phyloP scores from a whole-genome alignment of 1,139 yeast genomes.

The Magnusiomyces suaveolens region DNA sequence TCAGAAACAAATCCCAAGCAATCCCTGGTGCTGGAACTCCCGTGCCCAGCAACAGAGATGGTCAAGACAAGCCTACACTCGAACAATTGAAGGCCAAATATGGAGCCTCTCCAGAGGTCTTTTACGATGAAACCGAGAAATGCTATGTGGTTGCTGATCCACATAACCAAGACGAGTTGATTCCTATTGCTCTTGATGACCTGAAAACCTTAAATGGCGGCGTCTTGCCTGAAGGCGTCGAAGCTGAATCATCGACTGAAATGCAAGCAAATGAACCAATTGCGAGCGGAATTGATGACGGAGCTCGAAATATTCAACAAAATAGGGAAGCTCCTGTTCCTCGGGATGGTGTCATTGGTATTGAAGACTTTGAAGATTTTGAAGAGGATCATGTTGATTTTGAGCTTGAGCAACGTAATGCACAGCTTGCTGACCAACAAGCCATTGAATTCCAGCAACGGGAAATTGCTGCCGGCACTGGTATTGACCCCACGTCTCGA shows the following conservation, averaged over 20 bases:
- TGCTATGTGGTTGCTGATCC: not conserved
- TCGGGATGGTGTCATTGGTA: constrained; percentile 9
- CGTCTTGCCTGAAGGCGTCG: not conserved
- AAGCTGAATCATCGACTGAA: not conserved
- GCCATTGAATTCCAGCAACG: constrained; percentile 7
- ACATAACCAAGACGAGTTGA: not conserved
- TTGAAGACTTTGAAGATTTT: constrained; percentile 14
- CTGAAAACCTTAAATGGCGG: not conserved
- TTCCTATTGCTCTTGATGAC: constrained; percentile 1
- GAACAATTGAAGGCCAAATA: not conserved
- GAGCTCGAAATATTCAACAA: not conserved
- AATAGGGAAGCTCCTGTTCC: too few species aligned
- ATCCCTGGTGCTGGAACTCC: not conserved
- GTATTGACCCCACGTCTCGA: constrained; percentile 5
- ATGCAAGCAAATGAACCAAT: not conserved
- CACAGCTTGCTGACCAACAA: constrained; percentile 6
- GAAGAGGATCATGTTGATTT: constrained; percentile 9
- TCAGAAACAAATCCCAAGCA: too few species aligned
- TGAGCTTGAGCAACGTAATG: constrained; percentile 12
- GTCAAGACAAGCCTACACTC: not conserved
- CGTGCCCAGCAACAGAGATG: not conserved
- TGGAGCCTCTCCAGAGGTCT: not conserved
- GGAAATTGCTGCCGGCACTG: not conserved
- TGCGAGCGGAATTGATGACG: not conserved
- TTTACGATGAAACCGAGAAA: not conserved